Base-by-base conservation (phyloP, 1,284 basidiomycete genomes). In the Sanguinoderma infundibulare region DNA sequence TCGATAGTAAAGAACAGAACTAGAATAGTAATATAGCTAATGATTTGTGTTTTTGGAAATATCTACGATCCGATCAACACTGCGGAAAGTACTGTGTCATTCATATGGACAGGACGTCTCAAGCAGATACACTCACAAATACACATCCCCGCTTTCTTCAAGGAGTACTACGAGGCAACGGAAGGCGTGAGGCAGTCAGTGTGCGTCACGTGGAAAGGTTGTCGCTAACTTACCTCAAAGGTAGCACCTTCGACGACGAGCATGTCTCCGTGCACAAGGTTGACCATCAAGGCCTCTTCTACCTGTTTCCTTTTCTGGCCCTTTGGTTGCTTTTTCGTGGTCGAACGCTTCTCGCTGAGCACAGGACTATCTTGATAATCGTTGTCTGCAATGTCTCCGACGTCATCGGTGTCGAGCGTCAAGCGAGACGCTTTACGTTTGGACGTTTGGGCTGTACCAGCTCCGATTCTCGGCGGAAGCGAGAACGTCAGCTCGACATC, bases 261-360 rank as follows among this genome's bases (percentile, higher is more conserved):
- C 56, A 81, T 72, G 69, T 88, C 86, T 0, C 86, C 86, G 65
- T 88, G 87, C 24, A 87, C 79, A 55, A 88, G 74, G 12, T 80
- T 83, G 28, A 86, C 63, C 22, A 77, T 73, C 26, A 83, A 69
- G 32, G 66, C 59, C 36, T 75, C 68, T 7, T 59, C 60, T 63
- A 14, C 10, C 14, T 54, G 32, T 20, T 20, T 47, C 22, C 35
- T 28, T 38, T 35, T 42, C 39, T 2, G 17, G 26, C 20, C 52
- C 22, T n/a, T 58, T 44, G 46, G 14, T 26, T 3, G 24, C 47
- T 17, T 50, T n/a, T 47, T 55, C 38, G 47, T 20, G 17, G 28
- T 32, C 17, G 46, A 49, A 49, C 46, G 28, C 17, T 9, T 15
- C 8, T 20, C 28, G 17, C 24, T 17, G 24, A 15, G 42, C 5